Conservation (phyloP, 768 basidiomycete species). For the Suillus subaureus region DNA sequence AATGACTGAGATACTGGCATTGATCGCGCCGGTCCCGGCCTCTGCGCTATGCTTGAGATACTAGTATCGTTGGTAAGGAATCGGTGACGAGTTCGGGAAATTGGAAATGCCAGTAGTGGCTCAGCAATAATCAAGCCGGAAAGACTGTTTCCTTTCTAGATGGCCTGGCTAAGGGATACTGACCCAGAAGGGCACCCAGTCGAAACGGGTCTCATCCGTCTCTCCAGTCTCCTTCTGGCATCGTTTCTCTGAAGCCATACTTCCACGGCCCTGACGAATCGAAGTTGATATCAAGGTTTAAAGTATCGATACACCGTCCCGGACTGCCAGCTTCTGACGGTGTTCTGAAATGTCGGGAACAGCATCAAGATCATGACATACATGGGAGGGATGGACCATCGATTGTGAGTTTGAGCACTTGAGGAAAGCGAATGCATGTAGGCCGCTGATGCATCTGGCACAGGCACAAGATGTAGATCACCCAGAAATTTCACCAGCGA, state of each 20-base stretch:
- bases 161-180: neutral
- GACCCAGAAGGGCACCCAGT: neutral
- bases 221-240: neutral
- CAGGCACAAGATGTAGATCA: slow-evolving; percentile 3
- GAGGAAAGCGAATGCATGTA: neutral
- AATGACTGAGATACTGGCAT: neutral
- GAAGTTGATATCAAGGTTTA: neutral
- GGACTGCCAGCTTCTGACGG: neutral
- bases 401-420: neutral
- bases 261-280: neutral
- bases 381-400: neutral
- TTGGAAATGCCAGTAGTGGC: neutral
- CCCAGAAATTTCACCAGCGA: neutral
- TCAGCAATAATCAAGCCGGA: neutral
- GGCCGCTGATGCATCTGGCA: neutral
- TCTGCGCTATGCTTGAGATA: neutral
- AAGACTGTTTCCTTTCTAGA: neutral
- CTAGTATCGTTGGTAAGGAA: neutral
- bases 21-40: neutral
- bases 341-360: neutral
- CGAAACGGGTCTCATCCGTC: neutral
- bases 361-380: neutral
- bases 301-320: neutral
- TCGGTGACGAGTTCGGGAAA: neutral
- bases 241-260: neutral